Conservation (phyloP, 2,329 filamentous ascomycete genomes). For the Verticillium nubilum region DNA sequence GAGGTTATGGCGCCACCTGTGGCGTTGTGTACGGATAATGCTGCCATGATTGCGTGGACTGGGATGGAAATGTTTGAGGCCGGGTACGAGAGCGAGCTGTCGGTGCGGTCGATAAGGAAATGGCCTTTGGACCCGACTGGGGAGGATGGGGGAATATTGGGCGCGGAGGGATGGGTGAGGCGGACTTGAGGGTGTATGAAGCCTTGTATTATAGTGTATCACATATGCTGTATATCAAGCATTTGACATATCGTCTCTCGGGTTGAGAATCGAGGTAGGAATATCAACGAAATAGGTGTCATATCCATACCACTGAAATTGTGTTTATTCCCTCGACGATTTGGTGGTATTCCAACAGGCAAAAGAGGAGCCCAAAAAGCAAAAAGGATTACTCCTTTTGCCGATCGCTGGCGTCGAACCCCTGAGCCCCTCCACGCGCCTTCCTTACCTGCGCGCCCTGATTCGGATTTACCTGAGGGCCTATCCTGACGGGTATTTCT, state of each 20-base stretch:
- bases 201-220: constrained; percentile 9
- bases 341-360: no score
- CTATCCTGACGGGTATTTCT: not conserved
- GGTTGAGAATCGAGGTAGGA: no score
- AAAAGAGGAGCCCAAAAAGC: no score
- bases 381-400: not conserved
- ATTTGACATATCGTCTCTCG: not conserved
- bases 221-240: not conserved
- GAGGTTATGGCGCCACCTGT: constrained; percentile 69
- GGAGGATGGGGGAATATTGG: constrained; percentile 63
- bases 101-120: constrained; percentile 54
- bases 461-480: not conserved
- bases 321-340: no score
- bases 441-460: not conserved
- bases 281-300: no score
- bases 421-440: not conserved
- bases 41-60: constrained; percentile 95
- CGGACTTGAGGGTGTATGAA: constrained; percentile 9
- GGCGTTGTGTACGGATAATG: constrained; percentile 85
- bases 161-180: constrained; percentile 42
- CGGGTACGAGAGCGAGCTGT: constrained; percentile 62
- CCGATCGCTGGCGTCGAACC: not conserved
- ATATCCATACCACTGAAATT: no score
- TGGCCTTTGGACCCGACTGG: constrained; percentile 67
- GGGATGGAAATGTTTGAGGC: constrained; percentile 86